Conservation (phyloP, 2,329 filamentous ascomycete genomes). For the Stagonosporopsis chrysanthemi region DNA sequence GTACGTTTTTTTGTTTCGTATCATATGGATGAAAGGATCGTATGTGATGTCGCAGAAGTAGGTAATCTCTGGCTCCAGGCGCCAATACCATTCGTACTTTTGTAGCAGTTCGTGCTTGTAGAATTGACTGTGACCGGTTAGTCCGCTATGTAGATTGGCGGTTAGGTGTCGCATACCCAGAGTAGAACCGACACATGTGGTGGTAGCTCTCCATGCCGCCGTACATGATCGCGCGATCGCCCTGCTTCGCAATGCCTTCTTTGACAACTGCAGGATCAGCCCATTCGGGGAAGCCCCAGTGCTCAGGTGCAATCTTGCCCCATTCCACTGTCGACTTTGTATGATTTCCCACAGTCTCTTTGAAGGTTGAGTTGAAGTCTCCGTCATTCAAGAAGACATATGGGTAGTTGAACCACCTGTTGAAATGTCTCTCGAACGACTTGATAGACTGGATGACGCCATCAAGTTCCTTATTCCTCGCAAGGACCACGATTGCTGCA, state of each 20-base stretch:
- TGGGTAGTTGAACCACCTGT: constrained; percentile 97
- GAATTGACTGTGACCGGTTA: constrained; percentile 71
- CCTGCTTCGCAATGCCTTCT: constrained; percentile 95
- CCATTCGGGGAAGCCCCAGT: constrained; percentile 99
- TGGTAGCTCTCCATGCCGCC: constrained; percentile 99
- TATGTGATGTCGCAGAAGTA: constrained; percentile 99
- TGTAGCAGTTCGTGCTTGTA: constrained; percentile 94
- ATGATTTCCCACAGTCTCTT: constrained; percentile 84
- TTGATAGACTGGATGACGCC: constrained; percentile 97
- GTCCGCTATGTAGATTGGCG: background rate
- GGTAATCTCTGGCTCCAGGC: constrained; percentile 97
- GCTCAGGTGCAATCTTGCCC: constrained; percentile 85
- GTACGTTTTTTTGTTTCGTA: constrained; percentile 93
- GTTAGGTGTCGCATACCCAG: constrained; percentile 69
- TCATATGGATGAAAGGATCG: constrained; percentile 96
- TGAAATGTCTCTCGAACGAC: constrained; percentile 98
- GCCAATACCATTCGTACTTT: constrained; percentile 99
- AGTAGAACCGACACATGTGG: constrained; percentile 99
- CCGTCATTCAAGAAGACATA: constrained; percentile 98
- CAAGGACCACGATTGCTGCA: constrained; percentile 93
- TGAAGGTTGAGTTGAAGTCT: constrained; percentile 95
- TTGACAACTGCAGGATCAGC: constrained; percentile 91
- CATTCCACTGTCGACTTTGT: constrained; percentile 90
- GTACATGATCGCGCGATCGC: constrained; percentile 98
- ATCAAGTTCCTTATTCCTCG: constrained; percentile 93